Evolutionary conservation across 345 rosid genomes (phyloP).

Genomic region (Hypericum androsaemum): DNA sequence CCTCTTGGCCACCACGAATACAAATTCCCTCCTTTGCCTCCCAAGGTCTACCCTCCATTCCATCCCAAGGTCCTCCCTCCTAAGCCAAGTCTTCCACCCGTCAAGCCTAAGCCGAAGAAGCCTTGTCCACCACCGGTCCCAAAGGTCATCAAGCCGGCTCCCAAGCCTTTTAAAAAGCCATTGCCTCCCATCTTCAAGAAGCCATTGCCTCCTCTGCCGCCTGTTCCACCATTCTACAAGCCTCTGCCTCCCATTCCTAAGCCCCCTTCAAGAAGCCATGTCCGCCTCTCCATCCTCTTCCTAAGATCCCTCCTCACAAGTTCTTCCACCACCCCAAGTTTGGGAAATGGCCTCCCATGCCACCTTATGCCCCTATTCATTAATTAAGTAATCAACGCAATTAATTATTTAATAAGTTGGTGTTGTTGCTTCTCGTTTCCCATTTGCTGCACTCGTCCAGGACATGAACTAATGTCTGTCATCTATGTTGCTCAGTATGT

Average conservation of each 20-base stretch:
- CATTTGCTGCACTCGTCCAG: too few relatives aligned
- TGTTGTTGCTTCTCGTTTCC: too few relatives aligned
- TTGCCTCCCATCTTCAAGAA: conserved; percentile 21
- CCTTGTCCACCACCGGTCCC: conserved; percentile 20
- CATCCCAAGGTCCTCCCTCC: conserved; percentile 12
- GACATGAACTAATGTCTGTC: too few relatives aligned
- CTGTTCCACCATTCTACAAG: conserved; percentile 13
- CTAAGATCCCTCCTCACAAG: conserved; percentile 2
- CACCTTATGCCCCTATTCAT: too few relatives aligned
- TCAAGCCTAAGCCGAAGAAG: conserved; percentile 10
- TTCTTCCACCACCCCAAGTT: not conserved
- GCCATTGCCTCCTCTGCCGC: conserved; percentile 37
- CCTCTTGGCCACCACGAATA: conserved; percentile 13
- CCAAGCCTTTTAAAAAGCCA: not conserved
- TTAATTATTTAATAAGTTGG: too few relatives aligned
- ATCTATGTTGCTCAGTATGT: too few relatives aligned
- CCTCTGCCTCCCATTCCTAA: not conserved
- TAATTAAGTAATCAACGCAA: too few relatives aligned
- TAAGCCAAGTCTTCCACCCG: conserved; percentile 17
- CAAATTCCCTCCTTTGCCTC: conserved; percentile 11
- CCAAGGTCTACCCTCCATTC: conserved; percentile 18
- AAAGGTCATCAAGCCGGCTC: not conserved
- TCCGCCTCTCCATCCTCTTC: conserved; percentile 1
- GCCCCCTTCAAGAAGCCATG: not conserved
- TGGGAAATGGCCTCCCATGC: not conserved